Conservation (phyloP, 2,329 filamentous ascomycete species). For the Onygenales sp. region DNA sequence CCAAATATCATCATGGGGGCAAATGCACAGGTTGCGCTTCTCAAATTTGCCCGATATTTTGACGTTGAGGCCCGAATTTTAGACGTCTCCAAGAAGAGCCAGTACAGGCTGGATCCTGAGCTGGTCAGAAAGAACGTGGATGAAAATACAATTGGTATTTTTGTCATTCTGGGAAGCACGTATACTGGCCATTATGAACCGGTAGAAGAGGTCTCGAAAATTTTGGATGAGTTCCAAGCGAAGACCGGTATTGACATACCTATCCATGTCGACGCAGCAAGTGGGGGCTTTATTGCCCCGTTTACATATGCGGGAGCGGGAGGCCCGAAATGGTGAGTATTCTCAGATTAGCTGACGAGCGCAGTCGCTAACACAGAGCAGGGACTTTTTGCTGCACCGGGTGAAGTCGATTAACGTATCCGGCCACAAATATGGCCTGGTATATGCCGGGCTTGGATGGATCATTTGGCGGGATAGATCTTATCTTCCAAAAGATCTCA, state of each 20-base stretch:
- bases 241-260: constrained; percentile 56
- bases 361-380: constrained; percentile 21
- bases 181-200: constrained; percentile 68
- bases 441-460: constrained; percentile 62
- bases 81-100: constrained; percentile 52
- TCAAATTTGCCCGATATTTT: constrained; percentile 66
- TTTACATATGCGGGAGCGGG: constrained; percentile 29
- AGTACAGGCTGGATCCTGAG: constrained; percentile 53
- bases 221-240: constrained; percentile 54
- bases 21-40: constrained; percentile 62
- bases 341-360: neutral
- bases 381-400: constrained; percentile 24
- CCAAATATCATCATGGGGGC: constrained; percentile 69
- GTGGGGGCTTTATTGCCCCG: constrained; percentile 34
- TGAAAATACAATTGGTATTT: constrained; percentile 69
- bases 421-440: constrained; percentile 42
- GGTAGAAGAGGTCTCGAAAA: constrained; percentile 56
- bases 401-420: constrained; percentile 51
- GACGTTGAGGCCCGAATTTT: constrained; percentile 60
- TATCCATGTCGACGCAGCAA: constrained; percentile 43
- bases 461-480: constrained; percentile 58
- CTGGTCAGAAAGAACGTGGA: constrained; percentile 59
- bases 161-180: constrained; percentile 61
- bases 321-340: constrained; percentile 46
- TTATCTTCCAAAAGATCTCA: constrained; percentile 56